phyloP scores from a whole-genome alignment of 257 asterid genomes.

The Scutellaria galericulata region DNA sequence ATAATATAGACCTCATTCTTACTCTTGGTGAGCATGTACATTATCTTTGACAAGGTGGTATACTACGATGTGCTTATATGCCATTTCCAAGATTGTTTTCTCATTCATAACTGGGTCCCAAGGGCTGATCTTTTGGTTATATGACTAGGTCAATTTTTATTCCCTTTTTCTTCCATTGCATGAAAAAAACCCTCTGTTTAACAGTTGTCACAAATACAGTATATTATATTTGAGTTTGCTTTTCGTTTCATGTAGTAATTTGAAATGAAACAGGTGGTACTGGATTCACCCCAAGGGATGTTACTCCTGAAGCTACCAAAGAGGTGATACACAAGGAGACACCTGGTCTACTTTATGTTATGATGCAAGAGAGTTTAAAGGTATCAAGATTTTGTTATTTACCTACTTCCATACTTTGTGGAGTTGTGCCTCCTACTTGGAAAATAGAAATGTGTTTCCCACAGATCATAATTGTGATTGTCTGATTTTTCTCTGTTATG shows the following conservation, averaged over 20 bases:
- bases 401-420: neutral
- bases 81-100: slow-evolving; percentile 27
- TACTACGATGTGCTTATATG: neutral
- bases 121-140: neutral
- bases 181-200: neutral
- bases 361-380: slow-evolving; percentile 98
- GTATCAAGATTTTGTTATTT: slow-evolving; percentile 40
- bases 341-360: slow-evolving; percentile 87
- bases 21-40: slow-evolving; percentile 70
- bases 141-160: neutral
- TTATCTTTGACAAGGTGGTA: slow-evolving; percentile 20
- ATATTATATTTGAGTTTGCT: slow-evolving; percentile 13
- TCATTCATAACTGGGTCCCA: slow-evolving; percentile 4
- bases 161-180: slow-evolving; percentile 6
- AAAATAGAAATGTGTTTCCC: neutral
- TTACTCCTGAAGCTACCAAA: slow-evolving; percentile 98
- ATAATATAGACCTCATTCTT: slow-evolving; percentile 88
- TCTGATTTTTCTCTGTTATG: neutral
- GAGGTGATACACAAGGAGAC: slow-evolving; percentile 81
- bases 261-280: slow-evolving; percentile 77
- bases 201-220: slow-evolving; percentile 3
- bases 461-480: neutral
- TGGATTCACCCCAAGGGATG: slow-evolving; percentile 94
- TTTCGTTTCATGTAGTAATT: slow-evolving; percentile 21
- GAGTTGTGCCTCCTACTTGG: neutral